Conservation (phyloP, 23 red algal species). For the Agarophyton chilense region DNA sequence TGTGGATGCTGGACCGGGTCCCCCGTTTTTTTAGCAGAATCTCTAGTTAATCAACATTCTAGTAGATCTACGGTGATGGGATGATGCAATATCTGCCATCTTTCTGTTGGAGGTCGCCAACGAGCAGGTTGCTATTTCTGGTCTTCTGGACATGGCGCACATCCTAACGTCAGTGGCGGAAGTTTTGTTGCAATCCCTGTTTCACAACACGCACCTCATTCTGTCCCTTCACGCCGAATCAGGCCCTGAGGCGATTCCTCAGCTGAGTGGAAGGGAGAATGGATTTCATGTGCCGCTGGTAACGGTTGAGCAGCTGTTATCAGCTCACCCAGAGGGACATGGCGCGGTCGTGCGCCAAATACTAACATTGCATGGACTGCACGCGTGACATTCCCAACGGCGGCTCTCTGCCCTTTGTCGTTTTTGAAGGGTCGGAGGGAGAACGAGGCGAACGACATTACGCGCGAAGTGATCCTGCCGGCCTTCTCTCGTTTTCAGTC, state of each 20-base stretch:
- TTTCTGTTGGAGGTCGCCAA: neutral
- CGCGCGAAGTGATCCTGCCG: conserved; percentile 56
- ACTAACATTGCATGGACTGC: conserved; percentile 21
- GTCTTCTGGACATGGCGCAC: no score
- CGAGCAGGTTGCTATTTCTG: no score
- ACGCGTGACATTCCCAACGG: conserved; percentile 9
- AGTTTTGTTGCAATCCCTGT: no score
- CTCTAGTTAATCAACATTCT: conserved; percentile 43
- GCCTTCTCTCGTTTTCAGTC: conserved; percentile 40
- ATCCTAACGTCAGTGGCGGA: no score
- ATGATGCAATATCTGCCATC: conserved; percentile 56
- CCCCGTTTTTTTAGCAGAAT: conserved; percentile 21
- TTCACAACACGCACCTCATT: no score
- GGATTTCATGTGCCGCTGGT: conserved; percentile 20
- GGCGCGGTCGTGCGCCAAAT: conserved; percentile 37
- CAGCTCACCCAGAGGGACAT: conserved; percentile 16
- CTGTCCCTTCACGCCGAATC: no score
- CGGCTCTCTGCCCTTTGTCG: conserved; percentile 39
- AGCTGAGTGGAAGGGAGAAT: conserved; percentile 37
- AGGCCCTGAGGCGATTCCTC: no score
- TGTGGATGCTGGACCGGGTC: conserved; percentile 19
- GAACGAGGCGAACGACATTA: conserved; percentile 31
- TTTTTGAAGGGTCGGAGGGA: conserved; percentile 34
- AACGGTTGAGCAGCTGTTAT: conserved; percentile 44
- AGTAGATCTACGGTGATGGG: conserved; percentile 17